Evolutionary conservation across 1,284 basidiomycete species (phyloP), one percentile per base, ranked within the genome.

Genomic region (Leccinum ponderosum): DNA sequence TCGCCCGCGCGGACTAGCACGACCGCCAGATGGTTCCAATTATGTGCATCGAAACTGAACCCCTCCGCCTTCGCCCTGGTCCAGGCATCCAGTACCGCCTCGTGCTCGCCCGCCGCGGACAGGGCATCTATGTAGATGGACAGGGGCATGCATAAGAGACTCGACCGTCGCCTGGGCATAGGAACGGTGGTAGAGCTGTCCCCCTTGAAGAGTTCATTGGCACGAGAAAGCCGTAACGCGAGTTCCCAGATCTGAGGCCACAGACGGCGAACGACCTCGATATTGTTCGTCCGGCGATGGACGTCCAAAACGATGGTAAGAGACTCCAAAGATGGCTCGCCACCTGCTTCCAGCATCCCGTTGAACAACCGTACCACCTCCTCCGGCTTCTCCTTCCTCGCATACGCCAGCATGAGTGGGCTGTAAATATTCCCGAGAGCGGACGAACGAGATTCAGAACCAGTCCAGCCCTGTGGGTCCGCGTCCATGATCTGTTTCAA

Each of bases 1-100:
- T 97, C 86, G 17, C 91, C 95, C 0, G 90, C 91, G 35, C 90
- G 85, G 31, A 94, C 81, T 35, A 97, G 83, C 12, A 90, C 91
- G 3, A 89, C 79, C 25, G 82, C 84, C 25, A 97, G 81, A 69
- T 94, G 88, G 72, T 98, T 98, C 91, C 94, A 99, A 75, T 98
- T 98, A 68, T 91, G 87, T 11, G 92, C 84, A 72, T 98, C 94
- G 70, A 96, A 95, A 3, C 82, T 82, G 66, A 97, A 92, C 1
- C 94, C 93, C n/a, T 81, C 75, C 6, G 76, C 65, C 63, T 85
- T 83, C 53, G 93, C 83, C 31, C 78, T 72, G 15, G 80, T 76
- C 96, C 97, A 98, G 0, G 84, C 78, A 11, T 75, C 71, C 17
- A 88, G 84, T 44, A 97, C 83, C 59, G 89, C 83, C 7, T 73